Evolutionary conservation across 177 flowering plant genomes (phyloP).

Genomic region (Vitis hybrid): DNA sequence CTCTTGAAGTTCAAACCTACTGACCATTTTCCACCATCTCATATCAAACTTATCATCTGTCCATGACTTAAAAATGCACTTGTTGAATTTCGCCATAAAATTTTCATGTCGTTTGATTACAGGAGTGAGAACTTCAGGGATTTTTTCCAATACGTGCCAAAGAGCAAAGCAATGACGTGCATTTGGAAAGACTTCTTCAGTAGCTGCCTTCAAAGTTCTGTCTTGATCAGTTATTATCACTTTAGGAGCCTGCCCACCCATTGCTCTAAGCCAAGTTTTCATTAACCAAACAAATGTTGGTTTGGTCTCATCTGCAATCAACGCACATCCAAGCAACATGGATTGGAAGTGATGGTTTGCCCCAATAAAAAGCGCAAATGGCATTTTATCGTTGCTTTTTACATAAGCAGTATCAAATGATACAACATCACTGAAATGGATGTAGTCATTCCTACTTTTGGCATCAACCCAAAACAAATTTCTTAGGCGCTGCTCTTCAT

Average conservation of each 20-base stretch:
- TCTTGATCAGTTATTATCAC: slow-evolving; percentile 58
- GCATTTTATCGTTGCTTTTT: slow-evolving; percentile 45
- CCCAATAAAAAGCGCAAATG: slow-evolving; percentile 59
- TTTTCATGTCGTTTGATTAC: slow-evolving; percentile 41
- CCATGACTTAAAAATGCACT: slow-evolving; percentile 54
- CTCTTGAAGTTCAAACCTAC: slow-evolving; percentile 51
- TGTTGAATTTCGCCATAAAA: slow-evolving; percentile 42
- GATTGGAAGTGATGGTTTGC: slow-evolving; percentile 64
- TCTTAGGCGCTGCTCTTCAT: slow-evolving; percentile 51
- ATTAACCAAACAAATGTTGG: slow-evolving; percentile 56
- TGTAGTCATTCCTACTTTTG: slow-evolving; percentile 50
- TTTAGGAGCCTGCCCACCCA: slow-evolving; percentile 59
- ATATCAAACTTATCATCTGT: slow-evolving; percentile 54
- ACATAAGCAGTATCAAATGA: slow-evolving; percentile 43
- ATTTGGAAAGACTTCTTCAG: slow-evolving; percentile 46
- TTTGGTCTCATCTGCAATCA: slow-evolving; percentile 53
- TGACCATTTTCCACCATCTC: slow-evolving; percentile 61
- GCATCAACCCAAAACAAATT: slow-evolving; percentile 64
- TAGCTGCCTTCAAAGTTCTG: slow-evolving; percentile 37
- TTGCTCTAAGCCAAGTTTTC: slow-evolving; percentile 67
- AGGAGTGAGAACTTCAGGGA: slow-evolving; percentile 38
- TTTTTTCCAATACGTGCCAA: slow-evolving; percentile 40
- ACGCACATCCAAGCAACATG: slow-evolving; percentile 61
- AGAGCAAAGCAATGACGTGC: slow-evolving; percentile 44
- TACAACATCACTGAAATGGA: slow-evolving; percentile 43